Percentiles rank a stretch among this genome's conserved stretches.
Evolutionary conservation across 805 yeast species (phyloP).

Genomic region (Pichia phayaonensis): DNA sequence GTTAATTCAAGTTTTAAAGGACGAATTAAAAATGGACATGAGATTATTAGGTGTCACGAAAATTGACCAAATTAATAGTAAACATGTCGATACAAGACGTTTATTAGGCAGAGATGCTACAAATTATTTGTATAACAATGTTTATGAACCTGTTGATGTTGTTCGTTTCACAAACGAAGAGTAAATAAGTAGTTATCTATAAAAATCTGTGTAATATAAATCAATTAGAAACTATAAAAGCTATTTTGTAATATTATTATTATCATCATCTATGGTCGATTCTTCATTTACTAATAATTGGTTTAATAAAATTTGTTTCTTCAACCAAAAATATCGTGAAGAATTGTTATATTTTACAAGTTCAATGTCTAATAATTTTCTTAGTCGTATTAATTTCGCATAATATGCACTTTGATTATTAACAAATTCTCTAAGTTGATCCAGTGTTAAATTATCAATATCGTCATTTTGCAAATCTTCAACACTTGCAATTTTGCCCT

Average conservation of each 20-base stretch:
- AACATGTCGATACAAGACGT: conserved; percentile 47
- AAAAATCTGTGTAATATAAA: background rate
- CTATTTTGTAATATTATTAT: background rate
- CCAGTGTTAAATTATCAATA: conserved; percentile 13
- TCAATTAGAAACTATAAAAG: background rate
- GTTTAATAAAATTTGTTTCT: conserved; percentile 22
- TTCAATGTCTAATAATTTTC: conserved; percentile 16
- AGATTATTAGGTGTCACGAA: conserved; percentile 65
- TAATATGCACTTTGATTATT: conserved; percentile 18
- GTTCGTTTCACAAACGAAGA: conserved; percentile 26
- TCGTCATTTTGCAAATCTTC: conserved; percentile 9
- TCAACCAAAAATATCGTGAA: conserved; percentile 21
- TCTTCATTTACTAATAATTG: conserved; percentile 6
- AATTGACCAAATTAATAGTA: conserved; percentile 51
- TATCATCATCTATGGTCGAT: background rate
- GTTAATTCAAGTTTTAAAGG: conserved; percentile 54
- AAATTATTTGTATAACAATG: conserved; percentile 24
- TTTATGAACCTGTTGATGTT: conserved; percentile 25
- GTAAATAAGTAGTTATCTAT: background rate
- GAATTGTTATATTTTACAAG: conserved; percentile 13
- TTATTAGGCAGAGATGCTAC: conserved; percentile 28
- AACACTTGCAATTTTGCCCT: conserved; percentile 2
- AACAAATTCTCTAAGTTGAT: conserved; percentile 12
- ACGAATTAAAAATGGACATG: conserved; percentile 73
- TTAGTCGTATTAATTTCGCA: conserved; percentile 14